Percentiles rank a stretch among this genome's conserved stretches.
Evolutionary conservation across 306 rosid genomes (phyloP).

Genomic region (Gynostemma pentaphyllum): DNA sequence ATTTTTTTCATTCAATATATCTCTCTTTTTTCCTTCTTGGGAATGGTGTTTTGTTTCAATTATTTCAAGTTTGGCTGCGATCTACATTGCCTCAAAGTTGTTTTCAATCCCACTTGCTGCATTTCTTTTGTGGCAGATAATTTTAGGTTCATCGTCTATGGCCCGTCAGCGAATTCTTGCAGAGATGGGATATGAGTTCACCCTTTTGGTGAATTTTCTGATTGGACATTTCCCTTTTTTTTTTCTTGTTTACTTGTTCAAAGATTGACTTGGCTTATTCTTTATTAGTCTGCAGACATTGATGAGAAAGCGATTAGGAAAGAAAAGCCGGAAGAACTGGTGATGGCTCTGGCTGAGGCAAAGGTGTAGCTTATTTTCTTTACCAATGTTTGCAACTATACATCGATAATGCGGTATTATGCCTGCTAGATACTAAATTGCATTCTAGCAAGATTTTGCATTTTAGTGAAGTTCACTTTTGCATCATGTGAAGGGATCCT

Average conservation of each 20-base stretch:
- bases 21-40: background rate
- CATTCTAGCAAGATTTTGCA: background rate
- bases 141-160: slow-evolving; percentile 78
- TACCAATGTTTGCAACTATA: background rate
- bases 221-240: background rate
- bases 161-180: slow-evolving; percentile 65
- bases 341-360: slow-evolving; percentile 71
- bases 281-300: slow-evolving; percentile 64
- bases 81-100: too few species aligned
- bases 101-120: background rate
- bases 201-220: slow-evolving; percentile 39
- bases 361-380: slow-evolving; percentile 36
- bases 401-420: background rate
- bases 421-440: background rate
- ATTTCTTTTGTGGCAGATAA: slow-evolving; percentile 34
- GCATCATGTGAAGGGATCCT: background rate
- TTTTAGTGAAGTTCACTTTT: background rate
- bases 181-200: slow-evolving; percentile 80
- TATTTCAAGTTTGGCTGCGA: background rate
- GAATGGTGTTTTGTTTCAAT: background rate
- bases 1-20: background rate
- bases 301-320: slow-evolving; percentile 70
- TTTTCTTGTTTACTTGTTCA: slow-evolving; percentile 9
- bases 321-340: slow-evolving; percentile 75
- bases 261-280: slow-evolving; percentile 13